These are phyloP conservation scores for Eucalyptus regnans DNA, from an alignment of 345 rosid genomes.

Conservation along the genomic window DNA sequence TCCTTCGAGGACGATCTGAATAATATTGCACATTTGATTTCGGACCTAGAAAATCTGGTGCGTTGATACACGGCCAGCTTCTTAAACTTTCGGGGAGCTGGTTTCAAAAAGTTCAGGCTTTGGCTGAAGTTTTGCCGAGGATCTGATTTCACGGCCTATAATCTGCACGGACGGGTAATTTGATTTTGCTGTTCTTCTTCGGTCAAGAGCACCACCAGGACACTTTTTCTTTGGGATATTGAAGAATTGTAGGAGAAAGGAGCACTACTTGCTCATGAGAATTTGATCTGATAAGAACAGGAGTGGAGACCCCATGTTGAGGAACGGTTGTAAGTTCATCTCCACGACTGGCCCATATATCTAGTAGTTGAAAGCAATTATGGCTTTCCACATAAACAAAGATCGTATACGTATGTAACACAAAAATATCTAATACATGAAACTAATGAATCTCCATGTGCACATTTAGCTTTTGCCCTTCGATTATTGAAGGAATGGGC, in stretches of 20 bases:
- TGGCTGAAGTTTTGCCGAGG: background rate
- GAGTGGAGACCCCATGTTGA: background rate
- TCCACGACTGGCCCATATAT: background rate
- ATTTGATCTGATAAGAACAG: background rate
- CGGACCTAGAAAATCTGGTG: background rate
- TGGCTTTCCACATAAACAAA: background rate
- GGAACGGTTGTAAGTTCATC: background rate
- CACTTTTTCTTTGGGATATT: background rate
- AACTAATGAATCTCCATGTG: background rate
- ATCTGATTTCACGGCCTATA: background rate
- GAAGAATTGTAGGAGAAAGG: background rate
- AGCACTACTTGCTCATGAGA: background rate
- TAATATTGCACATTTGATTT: background rate
- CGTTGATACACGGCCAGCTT: background rate
- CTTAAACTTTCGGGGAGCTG: background rate
- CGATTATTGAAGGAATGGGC: background rate
- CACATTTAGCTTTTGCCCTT: background rate
- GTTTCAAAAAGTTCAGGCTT: background rate
- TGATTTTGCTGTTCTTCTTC: background rate
- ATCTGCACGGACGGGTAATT: background rate
- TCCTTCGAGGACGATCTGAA: background rate
- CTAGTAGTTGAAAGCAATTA: background rate
- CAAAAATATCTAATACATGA: background rate
- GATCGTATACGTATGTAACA: background rate
- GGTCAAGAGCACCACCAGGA: background rate